Evolutionary conservation across 2,329 filamentous ascomycete genomes (phyloP).

Genomic region (Bipolaris cookei): DNA sequence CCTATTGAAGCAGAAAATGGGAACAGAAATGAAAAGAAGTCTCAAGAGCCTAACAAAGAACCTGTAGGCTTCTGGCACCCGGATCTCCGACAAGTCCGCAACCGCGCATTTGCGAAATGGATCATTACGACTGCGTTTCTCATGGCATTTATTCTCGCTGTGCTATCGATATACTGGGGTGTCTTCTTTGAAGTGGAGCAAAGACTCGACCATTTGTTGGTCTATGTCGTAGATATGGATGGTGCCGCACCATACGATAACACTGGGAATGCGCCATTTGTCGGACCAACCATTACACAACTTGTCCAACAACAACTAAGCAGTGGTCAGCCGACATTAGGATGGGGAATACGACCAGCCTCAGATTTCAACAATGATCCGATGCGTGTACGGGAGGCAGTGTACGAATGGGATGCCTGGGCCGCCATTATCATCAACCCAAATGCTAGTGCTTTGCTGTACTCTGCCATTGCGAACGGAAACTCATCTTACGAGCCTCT

Average conservation of each 20-base stretch:
- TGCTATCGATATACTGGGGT: slow-evolving; percentile 68
- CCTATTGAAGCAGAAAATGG: slow-evolving; percentile 18
- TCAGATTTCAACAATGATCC: slow-evolving; percentile 63
- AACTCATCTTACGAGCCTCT: slow-evolving; percentile 66
- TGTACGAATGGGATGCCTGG: slow-evolving; percentile 66
- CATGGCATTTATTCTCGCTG: slow-evolving; percentile 61
- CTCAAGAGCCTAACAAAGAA: slow-evolving; percentile 28
- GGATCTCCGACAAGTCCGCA: slow-evolving; percentile 48
- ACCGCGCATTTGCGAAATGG: slow-evolving; percentile 52
- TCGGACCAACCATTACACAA: slow-evolving; percentile 62
- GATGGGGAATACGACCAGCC: slow-evolving; percentile 58
- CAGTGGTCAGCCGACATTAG: slow-evolving; percentile 52
- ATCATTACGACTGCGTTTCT: slow-evolving; percentile 56
- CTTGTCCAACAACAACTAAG: slow-evolving; percentile 54
- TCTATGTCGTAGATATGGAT: slow-evolving; percentile 70
- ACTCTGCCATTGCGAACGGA: slow-evolving; percentile 59
- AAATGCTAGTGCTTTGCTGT: slow-evolving; percentile 66
- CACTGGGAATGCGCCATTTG: slow-evolving; percentile 53
- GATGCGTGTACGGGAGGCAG: slow-evolving; percentile 61
- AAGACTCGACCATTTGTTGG: slow-evolving; percentile 53
- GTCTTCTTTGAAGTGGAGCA: slow-evolving; percentile 59
- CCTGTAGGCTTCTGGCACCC: slow-evolving; percentile 58
- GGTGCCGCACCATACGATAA: slow-evolving; percentile 60
- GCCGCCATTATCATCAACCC: slow-evolving; percentile 68
- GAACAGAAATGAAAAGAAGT: slow-evolving; percentile 2